A percentile compares a stretch with the other conserved stretches of the same genome.
Conservation (phyloP, 306 rosid species). For the Vigna nakashimae region DNA sequence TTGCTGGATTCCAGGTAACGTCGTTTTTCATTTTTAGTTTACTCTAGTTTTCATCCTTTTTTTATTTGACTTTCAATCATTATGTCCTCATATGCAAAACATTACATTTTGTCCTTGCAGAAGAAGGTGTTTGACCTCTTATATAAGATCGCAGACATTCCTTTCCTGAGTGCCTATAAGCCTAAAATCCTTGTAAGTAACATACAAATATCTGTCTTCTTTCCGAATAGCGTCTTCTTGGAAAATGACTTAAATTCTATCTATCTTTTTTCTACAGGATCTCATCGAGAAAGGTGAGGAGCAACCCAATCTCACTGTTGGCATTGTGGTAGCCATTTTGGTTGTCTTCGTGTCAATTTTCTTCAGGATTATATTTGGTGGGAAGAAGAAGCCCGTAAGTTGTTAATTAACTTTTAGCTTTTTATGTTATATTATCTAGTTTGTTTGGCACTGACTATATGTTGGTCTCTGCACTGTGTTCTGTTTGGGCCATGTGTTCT, state of each 20-base stretch:
- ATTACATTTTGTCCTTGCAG: constrained; percentile 54
- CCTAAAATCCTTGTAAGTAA: constrained; percentile 64
- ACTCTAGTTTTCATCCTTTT: neutral
- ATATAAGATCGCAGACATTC: constrained; percentile 83
- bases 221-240: neutral
- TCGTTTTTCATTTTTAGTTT: neutral
- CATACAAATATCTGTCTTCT: neutral
- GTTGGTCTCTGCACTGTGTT: neutral
- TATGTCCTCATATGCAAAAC: neutral
- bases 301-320: constrained; percentile 82
- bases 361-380: constrained; percentile 74
- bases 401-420: constrained; percentile 6
- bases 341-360: constrained; percentile 65
- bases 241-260: constrained; percentile 30
- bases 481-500: too few species aligned
- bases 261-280: constrained; percentile 56
- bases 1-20: constrained; percentile 70
- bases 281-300: constrained; percentile 81
- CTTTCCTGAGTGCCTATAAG: constrained; percentile 74
- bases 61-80: neutral
- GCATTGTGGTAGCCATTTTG: constrained; percentile 66
- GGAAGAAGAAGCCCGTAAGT: constrained; percentile 75
- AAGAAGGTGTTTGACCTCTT: constrained; percentile 81
- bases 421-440: neutral
- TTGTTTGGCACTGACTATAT: neutral